Evolutionary conservation across 1,284 basidiomycete genomes (phyloP).

Genomic region (Lentinus polychrous): DNA sequence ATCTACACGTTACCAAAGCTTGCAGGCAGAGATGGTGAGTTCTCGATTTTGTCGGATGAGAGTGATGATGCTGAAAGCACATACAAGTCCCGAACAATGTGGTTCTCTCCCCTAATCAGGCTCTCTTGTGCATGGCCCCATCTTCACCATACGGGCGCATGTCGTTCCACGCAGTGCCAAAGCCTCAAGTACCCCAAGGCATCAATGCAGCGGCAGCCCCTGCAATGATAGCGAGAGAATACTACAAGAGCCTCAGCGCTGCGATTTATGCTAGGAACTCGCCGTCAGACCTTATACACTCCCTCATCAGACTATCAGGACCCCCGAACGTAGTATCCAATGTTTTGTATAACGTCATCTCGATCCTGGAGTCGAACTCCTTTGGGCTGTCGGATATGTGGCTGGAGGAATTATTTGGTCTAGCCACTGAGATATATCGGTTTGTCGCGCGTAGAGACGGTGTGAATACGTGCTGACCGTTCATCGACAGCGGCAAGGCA

Average conservation of each 20-base stretch:
- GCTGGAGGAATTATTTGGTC: slow-evolving; percentile 44
- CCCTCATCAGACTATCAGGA: slow-evolving; percentile 35
- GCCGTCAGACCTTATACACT: slow-evolving; percentile 48
- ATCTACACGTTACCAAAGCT: slow-evolving; percentile 37
- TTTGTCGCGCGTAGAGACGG: slow-evolving; percentile 27
- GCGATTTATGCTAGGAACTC: slow-evolving; percentile 40
- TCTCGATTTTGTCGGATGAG: neutral
- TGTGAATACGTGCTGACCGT: slow-evolving; percentile 4
- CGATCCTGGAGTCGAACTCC: slow-evolving; percentile 31
- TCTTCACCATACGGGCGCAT: slow-evolving; percentile 32
- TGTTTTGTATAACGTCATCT: slow-evolving; percentile 36
- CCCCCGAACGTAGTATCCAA: slow-evolving; percentile 34
- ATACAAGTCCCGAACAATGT: slow-evolving; percentile 41
- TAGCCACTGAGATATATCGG: slow-evolving; percentile 53
- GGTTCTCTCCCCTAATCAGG: slow-evolving; percentile 49
- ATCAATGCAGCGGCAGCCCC: slow-evolving; percentile 12
- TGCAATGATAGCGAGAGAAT: slow-evolving; percentile 1
- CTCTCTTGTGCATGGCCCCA: slow-evolving; percentile 41
- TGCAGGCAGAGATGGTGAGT: slow-evolving; percentile 28
- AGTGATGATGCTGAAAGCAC: neutral
- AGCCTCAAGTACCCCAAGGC: slow-evolving; percentile 6
- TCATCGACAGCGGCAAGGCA: slow-evolving; percentile 30
- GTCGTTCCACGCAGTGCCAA: slow-evolving; percentile 44
- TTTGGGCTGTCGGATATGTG: slow-evolving; percentile 19
- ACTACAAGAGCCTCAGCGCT: slow-evolving; percentile 26